Base-by-base conservation (phyloP, 2,329 filamentous ascomycete genomes). In the Claviceps monticola region DNA sequence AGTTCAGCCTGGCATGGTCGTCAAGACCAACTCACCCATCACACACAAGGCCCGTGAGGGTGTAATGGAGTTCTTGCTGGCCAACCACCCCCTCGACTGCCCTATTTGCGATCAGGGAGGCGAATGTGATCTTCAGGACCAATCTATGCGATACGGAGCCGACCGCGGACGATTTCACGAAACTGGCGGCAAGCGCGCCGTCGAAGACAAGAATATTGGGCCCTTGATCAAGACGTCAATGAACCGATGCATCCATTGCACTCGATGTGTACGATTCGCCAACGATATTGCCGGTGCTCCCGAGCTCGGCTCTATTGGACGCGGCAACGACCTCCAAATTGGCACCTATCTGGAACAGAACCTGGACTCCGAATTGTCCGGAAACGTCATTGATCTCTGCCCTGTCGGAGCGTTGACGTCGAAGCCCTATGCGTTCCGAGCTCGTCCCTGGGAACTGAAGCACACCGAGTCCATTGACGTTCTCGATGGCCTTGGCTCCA, bases 181-280 rank as follows among this genome's bases (percentile, higher is more conserved):
- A 71, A 72, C 94, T 64, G 83, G 80, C 52, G 93, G 93, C 71
- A 98, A 98, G 80, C 87, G 93, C 75, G 93, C 89, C 26, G 90
- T 96, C 41, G 93, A 98, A 74, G 93, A 98, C 72, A 98, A 98
- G 80, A 97, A 98, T 71, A 96, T 98, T 64, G 93, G 93, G 38
- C 93, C 93, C 51, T 71, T 98, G 60, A 87, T 98, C 73, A 98
- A 98, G 81, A 98, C 93, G 3, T 98, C 93, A 48, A 98, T 98
- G 93, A 98, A 98, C 78, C 82, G 93, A 68, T 98, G 93, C 71
- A 98, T 98, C 64, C 93, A 98, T 76, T 98, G 93, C 78, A 98
- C 93, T 57, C 83, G 93, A 64, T 98, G 93, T 72, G 82, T 98
- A 61, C 89, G 93, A 65, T 98, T 98, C 71, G 87, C 93, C 67